Conservation (phyloP, 2,329 filamentous ascomycete species). For the Sclerotinia borealis region DNA sequence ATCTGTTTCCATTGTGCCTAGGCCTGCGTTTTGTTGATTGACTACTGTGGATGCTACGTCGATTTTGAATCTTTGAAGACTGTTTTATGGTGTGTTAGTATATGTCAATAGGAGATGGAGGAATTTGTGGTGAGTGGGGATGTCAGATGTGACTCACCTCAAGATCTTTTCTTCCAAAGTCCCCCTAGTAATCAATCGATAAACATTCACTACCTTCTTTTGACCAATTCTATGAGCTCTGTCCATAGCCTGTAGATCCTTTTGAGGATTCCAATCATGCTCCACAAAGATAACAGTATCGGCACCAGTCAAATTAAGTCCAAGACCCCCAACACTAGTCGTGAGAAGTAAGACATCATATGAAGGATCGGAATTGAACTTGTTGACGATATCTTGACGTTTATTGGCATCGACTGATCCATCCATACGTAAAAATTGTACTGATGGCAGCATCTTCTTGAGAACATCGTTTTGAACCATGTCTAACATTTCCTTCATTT, state of each 20-base stretch:
- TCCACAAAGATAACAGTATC: conserved; percentile 99
- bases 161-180: conserved; percentile 98
- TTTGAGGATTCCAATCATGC: conserved; percentile 99
- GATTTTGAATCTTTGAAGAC: conserved; percentile 98
- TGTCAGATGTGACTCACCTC: conserved; percentile 47
- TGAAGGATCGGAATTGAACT: conserved; percentile 95
- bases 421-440: conserved; percentile 91
- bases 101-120: background rate
- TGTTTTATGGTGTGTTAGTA: conserved; percentile 34
- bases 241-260: conserved; percentile 98
- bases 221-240: conserved; percentile 96
- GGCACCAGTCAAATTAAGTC: conserved; percentile 90
- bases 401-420: conserved; percentile 88
- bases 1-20: conserved; percentile 93
- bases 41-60: conserved; percentile 97
- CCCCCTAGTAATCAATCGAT: conserved; percentile 89
- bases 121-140: background rate
- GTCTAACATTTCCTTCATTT: conserved; percentile 99
- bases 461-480: conserved; percentile 96
- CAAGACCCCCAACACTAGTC: conserved; percentile 89
- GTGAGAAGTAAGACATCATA: conserved; percentile 93
- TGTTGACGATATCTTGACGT: conserved; percentile 96
- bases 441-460: conserved; percentile 81
- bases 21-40: conserved; percentile 95
- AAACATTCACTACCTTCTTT: conserved; percentile 99